These are phyloP conservation scores for Cryoendolithus antarcticus DNA, from an alignment of 2,329 filamentous ascomycete species.

Conservation along the genomic window DNA sequence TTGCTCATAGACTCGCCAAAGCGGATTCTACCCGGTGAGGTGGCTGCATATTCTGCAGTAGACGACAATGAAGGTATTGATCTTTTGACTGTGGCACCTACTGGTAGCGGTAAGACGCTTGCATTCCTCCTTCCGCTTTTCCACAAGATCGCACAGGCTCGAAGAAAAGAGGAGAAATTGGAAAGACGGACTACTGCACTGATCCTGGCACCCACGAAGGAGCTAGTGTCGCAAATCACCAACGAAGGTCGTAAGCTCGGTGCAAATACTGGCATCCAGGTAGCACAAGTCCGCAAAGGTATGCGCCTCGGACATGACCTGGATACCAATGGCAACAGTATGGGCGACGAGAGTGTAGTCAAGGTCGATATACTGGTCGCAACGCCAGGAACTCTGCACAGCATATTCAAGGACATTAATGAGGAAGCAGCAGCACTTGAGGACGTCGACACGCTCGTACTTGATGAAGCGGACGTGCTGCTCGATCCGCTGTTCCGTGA, in stretches of 20 bases:
- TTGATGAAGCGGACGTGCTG: constrained; percentile 93
- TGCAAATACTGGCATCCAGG: constrained; percentile 61
- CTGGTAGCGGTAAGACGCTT: constrained; percentile 91
- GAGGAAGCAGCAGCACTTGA: constrained; percentile 21
- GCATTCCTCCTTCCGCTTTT: constrained; percentile 84
- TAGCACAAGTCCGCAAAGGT: constrained; percentile 74
- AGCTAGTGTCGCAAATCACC: constrained; percentile 38
- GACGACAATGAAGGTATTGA: constrained; percentile 41
- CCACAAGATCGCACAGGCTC: constrained; percentile 47
- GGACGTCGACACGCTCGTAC: constrained; percentile 51
- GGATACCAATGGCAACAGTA: constrained; percentile 30
- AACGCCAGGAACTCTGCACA: constrained; percentile 66
- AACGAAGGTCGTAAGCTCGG: constrained; percentile 73
- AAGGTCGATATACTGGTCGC: constrained; percentile 71
- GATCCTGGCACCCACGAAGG: constrained; percentile 38
- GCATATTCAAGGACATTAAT: constrained; percentile 48
- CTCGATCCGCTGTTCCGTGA: constrained; percentile 82
- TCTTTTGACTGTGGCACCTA: constrained; percentile 80
- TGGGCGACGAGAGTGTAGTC: constrained; percentile 37
- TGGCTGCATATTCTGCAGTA: constrained; percentile 15
- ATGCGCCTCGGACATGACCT: constrained; percentile 42
- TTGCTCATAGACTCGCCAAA: constrained; percentile 51
- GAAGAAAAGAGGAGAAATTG: constrained; percentile 11
- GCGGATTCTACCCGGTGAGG: constrained; percentile 31
- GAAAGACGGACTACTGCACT: constrained; percentile 25